phyloP scores from a whole-genome alignment of 2,329 filamentous ascomycete genomes.

The Arthrobotrys sphaeroides region DNA sequence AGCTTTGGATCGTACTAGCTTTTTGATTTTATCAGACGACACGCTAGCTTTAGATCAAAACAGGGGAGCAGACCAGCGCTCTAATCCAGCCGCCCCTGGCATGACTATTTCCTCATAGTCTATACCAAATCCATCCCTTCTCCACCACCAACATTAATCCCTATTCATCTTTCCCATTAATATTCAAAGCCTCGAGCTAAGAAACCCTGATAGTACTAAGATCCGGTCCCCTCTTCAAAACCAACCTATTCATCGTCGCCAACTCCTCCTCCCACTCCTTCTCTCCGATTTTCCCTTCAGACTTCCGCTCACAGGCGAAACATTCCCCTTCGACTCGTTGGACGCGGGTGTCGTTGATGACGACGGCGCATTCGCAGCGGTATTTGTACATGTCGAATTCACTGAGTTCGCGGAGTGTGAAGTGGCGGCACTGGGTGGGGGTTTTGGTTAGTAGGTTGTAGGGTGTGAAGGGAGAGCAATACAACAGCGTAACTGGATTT shows the following conservation, averaged over 20 bases:
- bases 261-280: conserved; percentile 10
- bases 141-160: no score
- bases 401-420: conserved; percentile 21
- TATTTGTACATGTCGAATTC: conserved; percentile 42
- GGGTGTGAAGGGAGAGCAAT: not conserved
- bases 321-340: conserved; percentile 20
- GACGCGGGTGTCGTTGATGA: conserved; percentile 28
- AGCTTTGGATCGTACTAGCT: not conserved
- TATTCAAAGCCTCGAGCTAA: not conserved
- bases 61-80: not conserved
- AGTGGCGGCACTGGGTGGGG: conserved; percentile 30
- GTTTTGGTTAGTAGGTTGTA: not conserved
- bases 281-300: not conserved
- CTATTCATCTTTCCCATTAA: not conserved
- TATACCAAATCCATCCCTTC: not conserved
- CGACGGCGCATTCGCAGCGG: conserved; percentile 4
- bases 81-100: not conserved
- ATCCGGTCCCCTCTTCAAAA: conserved; percentile 26
- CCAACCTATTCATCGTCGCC: conserved; percentile 5
- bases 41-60: not conserved
- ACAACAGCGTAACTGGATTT: no score
- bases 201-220: conserved; percentile 8
- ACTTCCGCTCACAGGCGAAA: conserved; percentile 3
- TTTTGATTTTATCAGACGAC: conserved; percentile 5
- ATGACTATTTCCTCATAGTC: not conserved